Percentiles rank a stretch among this genome's conserved stretches.
Evolutionary conservation across 805 yeast species (phyloP).

Genomic region (Candida suzukii): DNA sequence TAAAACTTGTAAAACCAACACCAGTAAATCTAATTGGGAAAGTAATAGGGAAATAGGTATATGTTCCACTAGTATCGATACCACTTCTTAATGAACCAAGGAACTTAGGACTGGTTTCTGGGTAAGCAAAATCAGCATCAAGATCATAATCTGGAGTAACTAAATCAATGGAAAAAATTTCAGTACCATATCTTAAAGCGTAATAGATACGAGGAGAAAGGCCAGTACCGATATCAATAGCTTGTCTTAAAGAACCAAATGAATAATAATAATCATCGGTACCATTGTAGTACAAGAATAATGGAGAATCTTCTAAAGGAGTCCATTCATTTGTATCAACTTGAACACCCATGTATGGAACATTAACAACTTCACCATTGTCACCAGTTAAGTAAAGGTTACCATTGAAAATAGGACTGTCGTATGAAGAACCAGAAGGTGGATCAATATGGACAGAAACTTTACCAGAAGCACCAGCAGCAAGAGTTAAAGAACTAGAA

Average conservation of each 20-base stretch:
- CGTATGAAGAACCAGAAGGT: constrained; percentile 2
- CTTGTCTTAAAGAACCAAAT: not conserved
- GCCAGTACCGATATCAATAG: not conserved
- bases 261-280: constrained; percentile 1
- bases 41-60: constrained; percentile 2
- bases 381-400: constrained; percentile 8
- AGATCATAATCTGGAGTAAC: constrained; percentile 6
- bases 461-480: constrained; percentile 5
- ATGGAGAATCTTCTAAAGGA: constrained; percentile 3
- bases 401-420: constrained; percentile 6
- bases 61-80: not conserved
- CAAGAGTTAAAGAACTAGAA: not conserved
- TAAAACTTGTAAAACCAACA: not conserved
- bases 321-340: constrained; percentile 5
- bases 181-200: constrained; percentile 7
- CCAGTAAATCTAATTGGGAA: constrained; percentile 2
- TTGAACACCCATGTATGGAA: constrained; percentile 12
- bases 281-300: not conserved
- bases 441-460: constrained; percentile 4
- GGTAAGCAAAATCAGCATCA: constrained; percentile 8
- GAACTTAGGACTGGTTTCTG: constrained; percentile 5
- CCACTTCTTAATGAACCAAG: constrained; percentile 1
- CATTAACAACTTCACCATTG: constrained; percentile 8
- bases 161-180: constrained; percentile 6
- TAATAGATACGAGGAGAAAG: constrained; percentile 5